phyloP scores from a whole-genome alignment of 2,329 filamentous ascomycete genomes.

The Fusarium sp. region DNA sequence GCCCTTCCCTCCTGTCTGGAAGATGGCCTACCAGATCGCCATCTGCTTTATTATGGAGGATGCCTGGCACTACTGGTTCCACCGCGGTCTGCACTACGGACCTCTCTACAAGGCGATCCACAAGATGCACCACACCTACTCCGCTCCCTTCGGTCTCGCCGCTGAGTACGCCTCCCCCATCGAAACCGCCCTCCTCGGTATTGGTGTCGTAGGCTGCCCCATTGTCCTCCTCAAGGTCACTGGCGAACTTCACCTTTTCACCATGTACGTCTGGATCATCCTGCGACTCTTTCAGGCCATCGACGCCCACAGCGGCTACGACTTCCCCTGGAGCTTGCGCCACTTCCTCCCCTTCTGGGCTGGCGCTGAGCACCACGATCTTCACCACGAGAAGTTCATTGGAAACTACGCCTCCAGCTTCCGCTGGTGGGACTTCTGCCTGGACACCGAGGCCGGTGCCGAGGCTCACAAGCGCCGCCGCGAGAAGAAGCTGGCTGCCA shows the following conservation, averaged over 20 bases:
- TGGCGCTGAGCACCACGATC: conserved; percentile 94
- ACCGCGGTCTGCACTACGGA: conserved; percentile 92
- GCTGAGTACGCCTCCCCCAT: conserved; percentile 98
- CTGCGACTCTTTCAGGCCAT: conserved; percentile 96
- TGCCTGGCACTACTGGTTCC: conserved; percentile 98
- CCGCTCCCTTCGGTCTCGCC: conserved; percentile 93
- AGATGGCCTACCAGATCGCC: conserved; percentile 90
- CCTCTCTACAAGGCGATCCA: conserved; percentile 96
- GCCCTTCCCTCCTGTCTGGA: conserved; percentile 87
- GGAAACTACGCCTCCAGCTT: conserved; percentile 99
- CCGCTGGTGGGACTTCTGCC: conserved; percentile 96
- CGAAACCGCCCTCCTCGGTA: conserved; percentile 93
- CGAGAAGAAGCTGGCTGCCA: conserved; percentile 77
- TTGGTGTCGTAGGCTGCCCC: conserved; percentile 85
- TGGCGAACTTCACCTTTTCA: conserved; percentile 90
- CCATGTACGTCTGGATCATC: conserved; percentile 98
- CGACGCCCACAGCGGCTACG: conserved; percentile 96
- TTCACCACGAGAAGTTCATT: conserved; percentile 98
- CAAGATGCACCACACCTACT: conserved; percentile 99
- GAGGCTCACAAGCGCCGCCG: conserved; percentile 88
- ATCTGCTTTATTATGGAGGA: conserved; percentile 98
- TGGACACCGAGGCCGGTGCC: conserved; percentile 93
- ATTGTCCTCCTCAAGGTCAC: conserved; percentile 87
- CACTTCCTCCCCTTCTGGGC: conserved; percentile 99
- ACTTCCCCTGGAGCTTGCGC: conserved; percentile 97